A percentile compares a stretch with the other conserved stretches of the same genome.
phyloP scores from a whole-genome alignment of 2,329 filamentous ascomycete genomes.

The Colletotrichum kahawae region DNA sequence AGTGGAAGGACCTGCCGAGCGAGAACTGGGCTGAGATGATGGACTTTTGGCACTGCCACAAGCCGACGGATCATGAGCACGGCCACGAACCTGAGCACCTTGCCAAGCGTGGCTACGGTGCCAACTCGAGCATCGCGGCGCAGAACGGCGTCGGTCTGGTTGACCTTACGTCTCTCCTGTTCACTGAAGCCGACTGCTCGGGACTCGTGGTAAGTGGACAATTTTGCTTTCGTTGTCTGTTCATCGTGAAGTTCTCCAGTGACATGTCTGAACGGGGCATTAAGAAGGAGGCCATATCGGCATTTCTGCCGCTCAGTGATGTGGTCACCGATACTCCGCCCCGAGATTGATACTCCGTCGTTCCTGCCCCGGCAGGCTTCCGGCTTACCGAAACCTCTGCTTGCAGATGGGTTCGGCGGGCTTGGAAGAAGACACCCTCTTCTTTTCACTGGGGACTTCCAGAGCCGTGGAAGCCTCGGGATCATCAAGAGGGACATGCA shows the following conservation, averaged over 20 bases:
- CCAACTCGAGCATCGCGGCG: constrained; percentile 74
- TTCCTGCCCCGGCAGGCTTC: constrained; percentile 18
- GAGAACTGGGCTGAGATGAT: constrained; percentile 99
- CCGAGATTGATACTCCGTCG: constrained; percentile 55
- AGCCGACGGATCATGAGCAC: constrained; percentile 68
- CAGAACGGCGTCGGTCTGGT: constrained; percentile 75
- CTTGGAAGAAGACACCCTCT: constrained; percentile 37
- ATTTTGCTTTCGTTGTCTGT: constrained; percentile 14
- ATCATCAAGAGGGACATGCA: constrained; percentile 56
- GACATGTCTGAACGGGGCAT: constrained; percentile 33
- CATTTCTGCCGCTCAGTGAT: constrained; percentile 51
- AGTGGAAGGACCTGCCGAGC: constrained; percentile 93
- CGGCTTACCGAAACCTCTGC: constrained; percentile 10
- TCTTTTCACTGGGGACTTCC: constrained; percentile 51
- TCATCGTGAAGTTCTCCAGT: constrained; percentile 1
- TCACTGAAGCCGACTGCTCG: constrained; percentile 70
- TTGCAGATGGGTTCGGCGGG: constrained; percentile 44
- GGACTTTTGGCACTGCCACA: constrained; percentile 99
- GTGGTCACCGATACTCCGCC: constrained; percentile 73
- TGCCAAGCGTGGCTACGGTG: constrained; percentile 79
- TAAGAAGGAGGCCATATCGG: constrained; percentile 68
- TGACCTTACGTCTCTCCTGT: constrained; percentile 78
- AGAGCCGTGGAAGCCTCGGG: constrained; percentile 53
- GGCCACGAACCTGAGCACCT: constrained; percentile 48
- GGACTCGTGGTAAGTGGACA: constrained; percentile 40